Conservation (phyloP, 1,139 yeast species). For the Candida sp. region DNA sequence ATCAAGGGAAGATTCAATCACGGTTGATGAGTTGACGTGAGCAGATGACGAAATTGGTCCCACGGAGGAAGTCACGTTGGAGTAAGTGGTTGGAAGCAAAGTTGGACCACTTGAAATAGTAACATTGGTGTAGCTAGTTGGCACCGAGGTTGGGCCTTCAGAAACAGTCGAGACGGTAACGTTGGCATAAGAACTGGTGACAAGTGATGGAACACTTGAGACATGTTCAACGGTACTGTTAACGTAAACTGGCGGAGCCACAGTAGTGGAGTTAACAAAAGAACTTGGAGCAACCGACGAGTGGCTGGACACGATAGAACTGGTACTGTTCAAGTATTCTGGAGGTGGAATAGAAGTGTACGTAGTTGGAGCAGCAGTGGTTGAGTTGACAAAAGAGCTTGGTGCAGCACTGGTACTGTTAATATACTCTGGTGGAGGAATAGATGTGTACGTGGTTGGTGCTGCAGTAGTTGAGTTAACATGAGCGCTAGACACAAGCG, state of each 20-base stretch:
- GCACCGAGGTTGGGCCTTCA: background rate
- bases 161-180: background rate
- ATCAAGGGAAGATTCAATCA: background rate
- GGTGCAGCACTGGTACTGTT: background rate
- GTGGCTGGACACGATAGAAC: background rate
- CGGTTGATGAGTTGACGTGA: background rate
- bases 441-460: background rate
- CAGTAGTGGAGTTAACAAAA: background rate
- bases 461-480: background rate
- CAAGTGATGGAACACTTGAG: background rate
- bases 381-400: background rate
- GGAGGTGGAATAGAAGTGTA: background rate
- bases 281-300: background rate
- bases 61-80: background rate
- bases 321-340: background rate
- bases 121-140: too few species aligned
- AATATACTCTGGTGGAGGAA: too few species aligned
- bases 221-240: background rate
- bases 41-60: background rate
- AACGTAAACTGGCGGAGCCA: background rate
- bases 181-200: background rate
- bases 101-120: too few species aligned
- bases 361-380: background rate
- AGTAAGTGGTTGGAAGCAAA: background rate
- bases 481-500: background rate